These are phyloP conservation scores for Colletotrichum brevisporum DNA, from an alignment of 2,329 filamentous ascomycete species.

Conservation along the genomic window DNA sequence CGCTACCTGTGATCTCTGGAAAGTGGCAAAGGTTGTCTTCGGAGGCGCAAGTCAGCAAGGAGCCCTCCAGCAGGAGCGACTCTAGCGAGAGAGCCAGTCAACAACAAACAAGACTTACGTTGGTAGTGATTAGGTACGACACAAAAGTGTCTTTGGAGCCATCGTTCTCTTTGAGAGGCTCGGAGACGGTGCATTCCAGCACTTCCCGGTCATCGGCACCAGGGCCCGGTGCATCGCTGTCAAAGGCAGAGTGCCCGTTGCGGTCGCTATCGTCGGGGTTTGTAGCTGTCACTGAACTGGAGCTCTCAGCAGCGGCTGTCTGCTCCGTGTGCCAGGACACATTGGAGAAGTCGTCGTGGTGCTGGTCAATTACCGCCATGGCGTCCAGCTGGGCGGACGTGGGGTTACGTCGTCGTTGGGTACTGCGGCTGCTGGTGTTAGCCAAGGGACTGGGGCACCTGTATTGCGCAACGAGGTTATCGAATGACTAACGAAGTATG, in stretches of 20 bases:
- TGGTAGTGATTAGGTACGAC: slow-evolving; percentile 93
- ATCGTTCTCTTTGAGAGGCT: slow-evolving; percentile 94
- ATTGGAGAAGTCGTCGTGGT: slow-evolving; percentile 80
- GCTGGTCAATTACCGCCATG: slow-evolving; percentile 65
- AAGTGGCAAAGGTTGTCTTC: slow-evolving; percentile 94
- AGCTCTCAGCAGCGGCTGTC: slow-evolving; percentile 39
- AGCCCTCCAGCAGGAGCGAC: slow-evolving; percentile 10
- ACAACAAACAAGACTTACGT: slow-evolving; percentile 66
- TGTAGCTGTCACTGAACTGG: slow-evolving; percentile 48
- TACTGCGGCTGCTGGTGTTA: slow-evolving; percentile 2
- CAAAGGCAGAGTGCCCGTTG: slow-evolving; percentile 57
- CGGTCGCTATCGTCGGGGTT: slow-evolving; percentile 38
- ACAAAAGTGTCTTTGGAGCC: slow-evolving; percentile 97
- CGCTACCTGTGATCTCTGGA: slow-evolving; percentile 83
- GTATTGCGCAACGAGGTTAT: slow-evolving; percentile 1
- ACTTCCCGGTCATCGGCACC: slow-evolving; percentile 73
- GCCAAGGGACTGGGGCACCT: neutral
- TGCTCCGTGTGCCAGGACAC: slow-evolving; percentile 83
- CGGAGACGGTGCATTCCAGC: slow-evolving; percentile 86
- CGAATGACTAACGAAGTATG: neutral
- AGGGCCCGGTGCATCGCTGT: slow-evolving; percentile 69
- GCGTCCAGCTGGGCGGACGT: slow-evolving; percentile 39
- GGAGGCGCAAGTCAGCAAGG: slow-evolving; percentile 23
- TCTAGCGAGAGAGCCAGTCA: slow-evolving; percentile 15
- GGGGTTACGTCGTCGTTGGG: slow-evolving; percentile 39